Evolutionary conservation across 208 protist species (phyloP).

Genomic region (Crithidia bombi): DNA sequence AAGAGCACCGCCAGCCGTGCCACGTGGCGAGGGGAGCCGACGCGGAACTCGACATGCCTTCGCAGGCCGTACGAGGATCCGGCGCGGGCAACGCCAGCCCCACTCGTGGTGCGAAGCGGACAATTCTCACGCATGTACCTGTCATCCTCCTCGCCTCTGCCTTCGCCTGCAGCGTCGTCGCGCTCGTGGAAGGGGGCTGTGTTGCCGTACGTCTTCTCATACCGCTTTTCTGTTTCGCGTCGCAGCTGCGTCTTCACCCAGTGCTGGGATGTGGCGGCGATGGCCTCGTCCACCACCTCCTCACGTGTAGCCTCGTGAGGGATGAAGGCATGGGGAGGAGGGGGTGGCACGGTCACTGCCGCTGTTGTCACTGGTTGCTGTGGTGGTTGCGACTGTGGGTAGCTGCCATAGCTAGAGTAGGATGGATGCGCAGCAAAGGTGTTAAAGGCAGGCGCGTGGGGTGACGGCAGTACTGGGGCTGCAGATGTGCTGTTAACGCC

Average conservation of each 20-base stretch:
- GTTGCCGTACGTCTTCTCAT: conserved; percentile 21
- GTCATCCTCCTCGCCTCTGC: not conserved
- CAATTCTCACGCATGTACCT: conserved; percentile 20
- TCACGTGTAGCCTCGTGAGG: conserved; percentile 40
- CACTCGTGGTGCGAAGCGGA: not conserved
- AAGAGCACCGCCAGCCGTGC: conserved; percentile 54
- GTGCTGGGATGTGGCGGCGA: conserved; percentile 47
- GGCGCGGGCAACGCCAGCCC: not conserved
- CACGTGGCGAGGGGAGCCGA: conserved; percentile 42
- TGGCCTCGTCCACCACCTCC: conserved; percentile 47
- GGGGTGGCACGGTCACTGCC: not conserved
- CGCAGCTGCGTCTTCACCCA: conserved; percentile 52
- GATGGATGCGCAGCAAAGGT: not conserved
- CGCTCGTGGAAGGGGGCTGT: not conserved
- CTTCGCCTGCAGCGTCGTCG: not conserved
- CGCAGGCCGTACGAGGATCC: not conserved
- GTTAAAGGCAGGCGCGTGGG: not conserved
- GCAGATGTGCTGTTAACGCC: not conserved
- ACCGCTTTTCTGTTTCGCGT: conserved; percentile 22
- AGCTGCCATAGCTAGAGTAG: conserved; percentile 12
- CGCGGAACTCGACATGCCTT: conserved; percentile 41
- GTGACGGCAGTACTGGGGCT: not conserved
- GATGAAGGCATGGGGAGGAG: conserved; percentile 11
- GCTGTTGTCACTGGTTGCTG: not conserved
- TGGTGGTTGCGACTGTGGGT: not conserved